A percentile compares a stretch with the other conserved stretches of the same genome.
These are phyloP conservation scores for Cladorrhinum sp. DNA, from an alignment of 2,329 filamentous ascomycete species.

Conservation along the genomic window DNA sequence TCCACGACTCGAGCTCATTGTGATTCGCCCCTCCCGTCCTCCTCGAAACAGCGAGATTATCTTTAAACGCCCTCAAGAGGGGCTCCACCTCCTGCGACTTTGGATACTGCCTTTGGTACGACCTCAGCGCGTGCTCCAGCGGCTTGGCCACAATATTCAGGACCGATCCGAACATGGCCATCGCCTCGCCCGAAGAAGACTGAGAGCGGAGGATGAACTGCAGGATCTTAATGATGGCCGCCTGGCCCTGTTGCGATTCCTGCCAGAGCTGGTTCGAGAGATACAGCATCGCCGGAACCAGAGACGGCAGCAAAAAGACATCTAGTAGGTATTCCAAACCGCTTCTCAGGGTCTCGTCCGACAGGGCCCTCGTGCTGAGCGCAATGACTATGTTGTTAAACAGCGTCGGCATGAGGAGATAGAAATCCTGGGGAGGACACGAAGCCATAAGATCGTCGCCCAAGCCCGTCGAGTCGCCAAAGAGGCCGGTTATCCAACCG, in stretches of 20 bases:
- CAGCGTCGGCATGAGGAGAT: conserved; percentile 70
- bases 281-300: conserved; percentile 71
- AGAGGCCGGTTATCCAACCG: conserved; percentile 75
- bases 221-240: conserved; percentile 67
- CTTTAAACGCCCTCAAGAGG: conserved; percentile 62
- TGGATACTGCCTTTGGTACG: conserved; percentile 64
- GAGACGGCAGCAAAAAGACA: conserved; percentile 74
- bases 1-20: conserved; percentile 68
- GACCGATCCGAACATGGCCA: conserved; percentile 66
- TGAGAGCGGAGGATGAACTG: conserved; percentile 68
- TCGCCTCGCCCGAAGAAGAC: conserved; percentile 66
- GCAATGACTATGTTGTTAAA: conserved; percentile 74
- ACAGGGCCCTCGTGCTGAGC: conserved; percentile 61
- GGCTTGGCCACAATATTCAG: conserved; percentile 68
- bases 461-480: conserved; percentile 69
- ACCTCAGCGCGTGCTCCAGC: conserved; percentile 63
- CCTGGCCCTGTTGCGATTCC: conserved; percentile 60
- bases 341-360: conserved; percentile 67
- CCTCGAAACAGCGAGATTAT: conserved; percentile 55
- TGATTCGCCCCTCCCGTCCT: conserved; percentile 61
- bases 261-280: conserved; percentile 68
- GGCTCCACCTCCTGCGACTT: conserved; percentile 67
- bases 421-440: conserved; percentile 79
- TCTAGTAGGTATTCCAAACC: conserved; percentile 79
- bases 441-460: conserved; percentile 79